Conservation (phyloP, 2,329 filamentous ascomycete species). For the Penicillium brevicompactum region DNA sequence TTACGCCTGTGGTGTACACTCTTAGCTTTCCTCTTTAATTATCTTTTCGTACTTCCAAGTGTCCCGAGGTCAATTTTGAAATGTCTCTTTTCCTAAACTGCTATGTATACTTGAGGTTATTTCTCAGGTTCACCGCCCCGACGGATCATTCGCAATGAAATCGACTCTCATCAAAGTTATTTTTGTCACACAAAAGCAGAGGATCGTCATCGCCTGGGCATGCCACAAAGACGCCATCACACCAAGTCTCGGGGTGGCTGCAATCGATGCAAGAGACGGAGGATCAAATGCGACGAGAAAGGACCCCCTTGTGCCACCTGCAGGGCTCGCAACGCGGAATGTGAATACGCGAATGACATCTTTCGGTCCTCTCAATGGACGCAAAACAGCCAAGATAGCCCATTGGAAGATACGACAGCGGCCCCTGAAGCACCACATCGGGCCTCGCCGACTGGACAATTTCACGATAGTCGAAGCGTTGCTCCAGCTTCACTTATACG, state of each 20-base stretch:
- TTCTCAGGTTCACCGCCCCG: too few species aligned
- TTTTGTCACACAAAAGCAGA: too few species aligned
- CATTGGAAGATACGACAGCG: neutral
- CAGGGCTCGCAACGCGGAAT: conserved; percentile 12
- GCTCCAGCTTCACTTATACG: conserved; percentile 19
- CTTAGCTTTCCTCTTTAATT: too few species aligned
- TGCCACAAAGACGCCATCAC: neutral
- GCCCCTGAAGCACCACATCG: neutral
- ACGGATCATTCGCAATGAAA: too few species aligned
- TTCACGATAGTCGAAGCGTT: neutral
- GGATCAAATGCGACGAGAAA: conserved; percentile 16
- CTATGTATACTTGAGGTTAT: too few species aligned
- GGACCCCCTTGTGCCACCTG: conserved; percentile 19
- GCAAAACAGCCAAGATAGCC: neutral
- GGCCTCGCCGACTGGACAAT: too few species aligned
- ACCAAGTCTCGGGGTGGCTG: neutral
- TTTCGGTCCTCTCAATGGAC: neutral
- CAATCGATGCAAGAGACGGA: neutral
- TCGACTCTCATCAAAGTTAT: neutral
- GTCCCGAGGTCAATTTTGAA: too few species aligned
- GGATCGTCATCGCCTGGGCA: neutral
- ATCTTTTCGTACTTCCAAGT: too few species aligned
- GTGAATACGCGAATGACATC: conserved; percentile 4
- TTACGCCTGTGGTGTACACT: too few species aligned
- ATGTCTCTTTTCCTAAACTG: too few species aligned